phyloP scores from a whole-genome alignment of 1,284 basidiomycete genomes.

The Athelia sp. region DNA sequence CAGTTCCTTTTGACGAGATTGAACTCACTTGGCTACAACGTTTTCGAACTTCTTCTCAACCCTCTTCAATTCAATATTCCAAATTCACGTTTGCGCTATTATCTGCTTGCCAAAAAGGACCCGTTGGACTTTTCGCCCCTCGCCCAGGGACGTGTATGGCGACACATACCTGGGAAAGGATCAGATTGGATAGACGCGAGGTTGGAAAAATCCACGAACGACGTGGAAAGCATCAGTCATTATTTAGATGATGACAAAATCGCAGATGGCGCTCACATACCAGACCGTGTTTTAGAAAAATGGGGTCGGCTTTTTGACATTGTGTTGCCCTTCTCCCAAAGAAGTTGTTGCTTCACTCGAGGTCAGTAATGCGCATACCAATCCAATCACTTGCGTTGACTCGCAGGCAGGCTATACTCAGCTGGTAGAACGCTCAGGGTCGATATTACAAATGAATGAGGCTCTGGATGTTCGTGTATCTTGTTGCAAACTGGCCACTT shows the following conservation, averaged over 20 bases:
- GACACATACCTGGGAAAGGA: conserved; percentile 46
- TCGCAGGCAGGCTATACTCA: conserved; percentile 58
- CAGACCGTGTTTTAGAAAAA: conserved; percentile 60
- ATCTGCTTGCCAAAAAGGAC: conserved; percentile 58
- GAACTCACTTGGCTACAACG: conserved; percentile 47
- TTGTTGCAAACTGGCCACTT: neutral
- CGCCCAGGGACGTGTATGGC: conserved; percentile 29
- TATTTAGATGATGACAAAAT: conserved; percentile 48
- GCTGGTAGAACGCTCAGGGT: conserved; percentile 70
- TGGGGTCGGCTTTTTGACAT: conserved; percentile 80
- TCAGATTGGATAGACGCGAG: conserved; percentile 39
- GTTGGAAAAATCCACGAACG: conserved; percentile 6
- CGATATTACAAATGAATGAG: conserved; percentile 68
- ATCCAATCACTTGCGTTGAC: neutral
- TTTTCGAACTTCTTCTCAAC: conserved; percentile 59
- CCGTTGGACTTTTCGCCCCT: conserved; percentile 29
- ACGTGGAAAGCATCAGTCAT: conserved; percentile 28
- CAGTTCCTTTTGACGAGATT: conserved; percentile 45
- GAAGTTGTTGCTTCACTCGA: conserved; percentile 75
- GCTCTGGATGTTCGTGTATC: conserved; percentile 57
- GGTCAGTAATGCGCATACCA: conserved; percentile 32
- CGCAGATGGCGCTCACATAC: conserved; percentile 29
- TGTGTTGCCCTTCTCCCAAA: conserved; percentile 52
- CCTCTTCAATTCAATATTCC: conserved; percentile 75
- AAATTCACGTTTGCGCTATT: conserved; percentile 75